Conservation (phyloP, 2,329 filamentous ascomycete genomes). For the Alternaria sp. region DNA sequence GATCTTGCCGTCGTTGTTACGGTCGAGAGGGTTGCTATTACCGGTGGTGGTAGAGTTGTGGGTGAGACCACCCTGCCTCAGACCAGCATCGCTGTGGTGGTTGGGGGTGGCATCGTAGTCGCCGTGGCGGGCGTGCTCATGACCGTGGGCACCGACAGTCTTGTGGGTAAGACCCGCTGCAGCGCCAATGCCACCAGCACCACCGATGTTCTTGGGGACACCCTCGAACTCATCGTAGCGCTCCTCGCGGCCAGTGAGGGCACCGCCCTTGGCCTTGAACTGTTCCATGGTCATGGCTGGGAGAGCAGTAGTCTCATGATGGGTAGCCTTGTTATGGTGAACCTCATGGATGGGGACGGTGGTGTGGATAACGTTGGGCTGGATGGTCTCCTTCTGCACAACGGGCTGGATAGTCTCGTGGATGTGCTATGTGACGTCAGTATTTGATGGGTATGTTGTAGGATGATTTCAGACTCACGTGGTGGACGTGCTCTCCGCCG, state of each 20-base stretch:
- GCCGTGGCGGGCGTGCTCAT: conserved; percentile 28
- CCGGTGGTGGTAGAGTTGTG: not conserved
- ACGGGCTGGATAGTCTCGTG: conserved; percentile 76
- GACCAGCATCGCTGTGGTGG: conserved; percentile 10
- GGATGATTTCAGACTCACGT: conserved; percentile 44
- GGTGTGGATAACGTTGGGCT: conserved; percentile 74
- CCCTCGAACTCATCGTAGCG: conserved; percentile 69
- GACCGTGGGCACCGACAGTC: conserved; percentile 20
- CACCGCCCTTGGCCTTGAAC: conserved; percentile 66
- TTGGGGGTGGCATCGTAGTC: conserved; percentile 25
- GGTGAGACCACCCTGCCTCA: not conserved
- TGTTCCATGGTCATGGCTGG: conserved; percentile 71
- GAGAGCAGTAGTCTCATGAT: conserved; percentile 70
- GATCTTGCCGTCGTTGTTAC: conserved; percentile 17
- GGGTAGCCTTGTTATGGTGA: conserved; percentile 71
- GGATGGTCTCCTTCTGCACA: conserved; percentile 72
- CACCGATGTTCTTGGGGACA: conserved; percentile 63
- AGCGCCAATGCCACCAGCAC: conserved; percentile 29
- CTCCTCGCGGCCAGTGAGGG: conserved; percentile 63
- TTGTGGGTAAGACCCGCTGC: conserved; percentile 32
- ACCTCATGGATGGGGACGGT: conserved; percentile 76
- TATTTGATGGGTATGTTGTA: not conserved
- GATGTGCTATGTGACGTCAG: conserved; percentile 55
- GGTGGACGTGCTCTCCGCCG: conserved; percentile 70
- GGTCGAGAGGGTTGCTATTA: conserved; percentile 19